Conservation (phyloP, 441 rosid genomes). For the Hura crepitans region DNA sequence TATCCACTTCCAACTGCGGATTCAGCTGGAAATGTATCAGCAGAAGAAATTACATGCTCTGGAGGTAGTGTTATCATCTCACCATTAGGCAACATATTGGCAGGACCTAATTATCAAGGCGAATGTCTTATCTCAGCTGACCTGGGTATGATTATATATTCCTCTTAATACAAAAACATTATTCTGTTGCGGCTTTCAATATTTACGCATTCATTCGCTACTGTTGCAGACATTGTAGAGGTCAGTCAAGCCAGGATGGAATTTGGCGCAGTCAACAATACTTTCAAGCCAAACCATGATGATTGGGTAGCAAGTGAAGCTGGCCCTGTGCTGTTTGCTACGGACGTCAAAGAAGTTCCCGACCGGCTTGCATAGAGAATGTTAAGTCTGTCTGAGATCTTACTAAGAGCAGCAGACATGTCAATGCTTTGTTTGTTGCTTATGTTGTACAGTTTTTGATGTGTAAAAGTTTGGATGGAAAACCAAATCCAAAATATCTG, state of each 20-base stretch:
- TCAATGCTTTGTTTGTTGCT: not conserved
- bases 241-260: slow-evolving; percentile 16
- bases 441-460: not conserved
- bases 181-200: not conserved
- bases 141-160: slow-evolving; percentile 7
- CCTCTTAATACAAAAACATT: not conserved
- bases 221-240: slow-evolving; percentile 17
- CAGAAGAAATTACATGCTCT: slow-evolving; percentile 10
- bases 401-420: not conserved
- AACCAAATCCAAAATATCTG: not conserved
- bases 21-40: not conserved
- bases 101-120: slow-evolving; percentile 24
- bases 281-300: not conserved
- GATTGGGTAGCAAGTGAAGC: slow-evolving; percentile 4
- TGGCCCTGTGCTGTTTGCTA: not conserved
- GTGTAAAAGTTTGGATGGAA: not conserved
- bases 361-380: not conserved
- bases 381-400: not conserved
- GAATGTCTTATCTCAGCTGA: slow-evolving; percentile 29
- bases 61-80: slow-evolving; percentile 27
- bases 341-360: slow-evolving; percentile 9
- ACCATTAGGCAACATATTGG: slow-evolving; percentile 22
- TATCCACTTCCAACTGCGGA: not conserved
- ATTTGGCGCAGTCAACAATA: not conserved
- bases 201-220: not conserved